These are phyloP conservation scores for Cutaneotrichosporon dermatis DNA, from an alignment of 1,284 basidiomycete species.

Conservation along the genomic window DNA sequence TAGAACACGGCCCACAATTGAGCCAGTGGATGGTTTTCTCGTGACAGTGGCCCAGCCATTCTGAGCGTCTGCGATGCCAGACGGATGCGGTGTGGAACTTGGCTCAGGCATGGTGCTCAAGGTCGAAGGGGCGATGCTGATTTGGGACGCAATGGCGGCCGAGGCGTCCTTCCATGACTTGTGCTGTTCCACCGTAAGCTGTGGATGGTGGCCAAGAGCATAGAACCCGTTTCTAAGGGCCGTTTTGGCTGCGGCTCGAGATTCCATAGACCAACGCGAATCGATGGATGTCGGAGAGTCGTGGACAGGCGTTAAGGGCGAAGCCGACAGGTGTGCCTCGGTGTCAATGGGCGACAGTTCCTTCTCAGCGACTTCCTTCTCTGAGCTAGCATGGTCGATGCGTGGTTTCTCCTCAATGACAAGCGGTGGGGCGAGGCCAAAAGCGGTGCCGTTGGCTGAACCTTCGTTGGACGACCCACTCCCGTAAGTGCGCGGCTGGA, in stretches of 20 bases:
- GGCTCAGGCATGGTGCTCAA: constrained; percentile 1
- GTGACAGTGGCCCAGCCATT: background rate
- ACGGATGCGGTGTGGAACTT: background rate
- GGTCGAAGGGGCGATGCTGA: background rate
- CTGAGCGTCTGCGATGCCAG: background rate
- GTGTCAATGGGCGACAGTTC: background rate
- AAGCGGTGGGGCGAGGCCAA: background rate
- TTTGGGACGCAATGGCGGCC: background rate
- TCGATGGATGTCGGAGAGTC: constrained; percentile 10
- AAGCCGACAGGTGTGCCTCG: background rate
- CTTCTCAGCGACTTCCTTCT: background rate
- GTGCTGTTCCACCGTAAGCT: constrained; percentile 7
- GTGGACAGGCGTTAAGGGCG: background rate
- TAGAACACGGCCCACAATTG: background rate
- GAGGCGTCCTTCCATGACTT: background rate
- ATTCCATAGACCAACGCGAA: constrained; percentile 10
- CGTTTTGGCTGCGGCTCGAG: constrained; percentile 4
- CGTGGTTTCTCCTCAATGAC: constrained; percentile 1
- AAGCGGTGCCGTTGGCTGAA: background rate
- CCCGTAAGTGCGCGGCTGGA: background rate
- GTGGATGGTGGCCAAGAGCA: constrained; percentile 15
- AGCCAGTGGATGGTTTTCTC: no score
- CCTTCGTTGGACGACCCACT: background rate
- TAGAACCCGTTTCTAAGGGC: constrained; percentile 11
- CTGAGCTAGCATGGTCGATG: background rate